A percentile compares a stretch with the other conserved stretches of the same genome.
Evolutionary conservation across 1,284 basidiomycete species (phyloP).

Genomic region (Pseudozyma tsukubaensis): DNA sequence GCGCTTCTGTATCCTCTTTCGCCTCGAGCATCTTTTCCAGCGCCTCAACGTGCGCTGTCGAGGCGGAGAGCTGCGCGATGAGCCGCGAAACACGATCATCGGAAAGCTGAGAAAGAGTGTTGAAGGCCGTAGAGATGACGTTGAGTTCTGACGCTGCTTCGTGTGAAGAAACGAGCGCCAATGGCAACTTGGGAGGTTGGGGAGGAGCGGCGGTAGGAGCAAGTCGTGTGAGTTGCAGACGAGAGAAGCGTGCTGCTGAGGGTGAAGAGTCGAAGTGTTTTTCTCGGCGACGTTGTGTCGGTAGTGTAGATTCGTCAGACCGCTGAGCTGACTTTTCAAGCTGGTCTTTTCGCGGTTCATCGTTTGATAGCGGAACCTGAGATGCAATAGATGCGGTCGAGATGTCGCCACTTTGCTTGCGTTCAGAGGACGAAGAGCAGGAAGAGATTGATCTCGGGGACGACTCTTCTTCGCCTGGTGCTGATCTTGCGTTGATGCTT

Average conservation of each 20-base stretch:
- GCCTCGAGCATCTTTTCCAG: conserved; percentile 21
- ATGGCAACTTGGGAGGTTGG: background rate
- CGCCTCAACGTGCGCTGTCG: conserved; percentile 17
- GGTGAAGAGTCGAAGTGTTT: conserved; percentile 10
- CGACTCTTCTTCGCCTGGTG: conserved; percentile 10
- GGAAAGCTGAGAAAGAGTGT: conserved; percentile 13
- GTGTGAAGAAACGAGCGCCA: background rate
- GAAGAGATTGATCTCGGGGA: conserved; percentile 1
- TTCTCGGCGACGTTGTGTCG: background rate
- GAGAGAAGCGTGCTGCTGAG: conserved; percentile 27
- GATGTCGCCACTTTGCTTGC: conserved; percentile 29
- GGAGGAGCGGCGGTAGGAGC: background rate
- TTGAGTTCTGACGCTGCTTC: conserved; percentile 1
- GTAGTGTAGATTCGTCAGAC: too few species aligned
- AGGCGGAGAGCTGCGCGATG: conserved; percentile 19
- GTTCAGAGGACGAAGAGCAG: conserved; percentile 13
- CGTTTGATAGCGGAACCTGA: too few species aligned
- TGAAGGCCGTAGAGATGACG: conserved; percentile 19
- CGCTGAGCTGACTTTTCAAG: too few species aligned
- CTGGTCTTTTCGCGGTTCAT: too few species aligned
- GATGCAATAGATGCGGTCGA: conserved; percentile 12
- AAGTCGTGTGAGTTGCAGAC: conserved; percentile 17
- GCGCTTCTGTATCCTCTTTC: conserved; percentile 1
- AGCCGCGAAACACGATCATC: conserved; percentile 23
- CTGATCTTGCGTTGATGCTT: background rate